Conservation (phyloP, 2,329 filamentous ascomycete genomes). For the Colletotrichum sp. region DNA sequence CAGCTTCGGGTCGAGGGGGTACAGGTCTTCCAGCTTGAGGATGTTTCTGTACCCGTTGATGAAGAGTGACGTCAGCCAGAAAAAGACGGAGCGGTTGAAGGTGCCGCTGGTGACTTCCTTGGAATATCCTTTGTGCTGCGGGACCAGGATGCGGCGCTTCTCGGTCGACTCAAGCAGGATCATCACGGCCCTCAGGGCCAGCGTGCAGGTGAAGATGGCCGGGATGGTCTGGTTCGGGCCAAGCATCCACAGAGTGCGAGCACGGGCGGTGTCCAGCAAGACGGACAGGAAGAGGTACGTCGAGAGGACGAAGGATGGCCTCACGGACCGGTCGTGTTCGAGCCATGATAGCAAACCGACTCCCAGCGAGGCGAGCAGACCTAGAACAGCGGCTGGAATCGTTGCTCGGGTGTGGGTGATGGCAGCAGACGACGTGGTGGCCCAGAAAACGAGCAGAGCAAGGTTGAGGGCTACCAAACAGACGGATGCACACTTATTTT, state of each 20-base stretch:
- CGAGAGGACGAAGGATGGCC: constrained; percentile 21
- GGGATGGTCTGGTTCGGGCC: constrained; percentile 14
- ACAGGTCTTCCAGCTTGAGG: constrained; percentile 41
- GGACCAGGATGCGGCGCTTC: constrained; percentile 34
- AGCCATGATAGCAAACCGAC: constrained; percentile 12
- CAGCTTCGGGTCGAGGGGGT: constrained; percentile 25
- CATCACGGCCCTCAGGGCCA: constrained; percentile 20
- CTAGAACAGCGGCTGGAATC: background rate
- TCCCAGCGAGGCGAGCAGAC: background rate
- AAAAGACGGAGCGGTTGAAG: constrained; percentile 53
- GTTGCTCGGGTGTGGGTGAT: constrained; percentile 1
- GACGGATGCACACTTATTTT: background rate
- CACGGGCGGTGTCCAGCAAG: constrained; percentile 21
- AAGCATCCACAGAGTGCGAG: constrained; percentile 22
- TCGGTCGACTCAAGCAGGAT: constrained; percentile 28
- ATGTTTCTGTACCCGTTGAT: constrained; percentile 48
- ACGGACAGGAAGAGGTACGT: constrained; percentile 19
- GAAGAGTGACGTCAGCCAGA: constrained; percentile 59
- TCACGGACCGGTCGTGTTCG: constrained; percentile 12
- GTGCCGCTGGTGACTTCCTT: constrained; percentile 56
- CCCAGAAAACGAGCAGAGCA: constrained; percentile 8
- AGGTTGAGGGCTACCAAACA: constrained; percentile 6
- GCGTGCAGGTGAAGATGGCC: constrained; percentile 17
- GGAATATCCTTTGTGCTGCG: constrained; percentile 46
- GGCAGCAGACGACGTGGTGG: background rate